Evolutionary conservation across 495 filamentous ascomycete genomes (phyloP).

Genomic region (Penicillium turbatum): DNA sequence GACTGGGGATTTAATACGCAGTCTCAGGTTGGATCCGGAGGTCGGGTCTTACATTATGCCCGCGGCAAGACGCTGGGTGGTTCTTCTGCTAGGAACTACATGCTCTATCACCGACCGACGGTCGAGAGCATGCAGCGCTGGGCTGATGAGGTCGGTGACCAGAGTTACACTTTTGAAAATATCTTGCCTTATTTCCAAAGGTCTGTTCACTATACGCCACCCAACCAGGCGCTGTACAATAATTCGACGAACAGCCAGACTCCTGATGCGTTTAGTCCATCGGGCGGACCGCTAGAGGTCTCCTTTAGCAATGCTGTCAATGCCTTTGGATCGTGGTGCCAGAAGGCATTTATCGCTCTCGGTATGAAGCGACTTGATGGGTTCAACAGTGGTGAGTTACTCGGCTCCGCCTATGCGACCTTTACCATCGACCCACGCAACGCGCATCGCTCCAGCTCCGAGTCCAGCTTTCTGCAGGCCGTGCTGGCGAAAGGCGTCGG

Average conservation of each 20-base stretch:
- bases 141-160: slow-evolving; percentile 53
- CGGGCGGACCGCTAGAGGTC: slow-evolving; percentile 36
- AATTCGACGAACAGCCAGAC: slow-evolving; percentile 30
- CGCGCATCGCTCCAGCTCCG: slow-evolving; percentile 32
- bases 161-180: slow-evolving; percentile 46
- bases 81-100: slow-evolving; percentile 40
- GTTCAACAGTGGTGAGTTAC: slow-evolving; percentile 35
- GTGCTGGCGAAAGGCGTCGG: slow-evolving; percentile 18
- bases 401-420: slow-evolving; percentile 29
- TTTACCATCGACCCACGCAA: slow-evolving; percentile 35
- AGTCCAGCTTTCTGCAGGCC: slow-evolving; percentile 37
- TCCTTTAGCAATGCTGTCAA: slow-evolving; percentile 20
- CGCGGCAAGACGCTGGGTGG: slow-evolving; percentile 27
- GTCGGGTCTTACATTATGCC: slow-evolving; percentile 27
- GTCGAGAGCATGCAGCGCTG: slow-evolving; percentile 41
- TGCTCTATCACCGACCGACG: slow-evolving; percentile 41
- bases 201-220: slow-evolving; percentile 46
- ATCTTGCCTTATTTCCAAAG: slow-evolving; percentile 51
- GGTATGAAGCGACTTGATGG: slow-evolving; percentile 29
- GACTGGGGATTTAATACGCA: slow-evolving; percentile 47
- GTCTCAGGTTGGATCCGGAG: slow-evolving; percentile 27
- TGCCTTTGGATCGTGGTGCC: slow-evolving; percentile 25
- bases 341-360: slow-evolving; percentile 23
- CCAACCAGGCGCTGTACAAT: slow-evolving; percentile 25
- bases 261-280: slow-evolving; percentile 22